These are phyloP conservation scores for Aspergillus hiratsukae DNA, from an alignment of 2,329 filamentous ascomycete species.

Conservation along the genomic window DNA sequence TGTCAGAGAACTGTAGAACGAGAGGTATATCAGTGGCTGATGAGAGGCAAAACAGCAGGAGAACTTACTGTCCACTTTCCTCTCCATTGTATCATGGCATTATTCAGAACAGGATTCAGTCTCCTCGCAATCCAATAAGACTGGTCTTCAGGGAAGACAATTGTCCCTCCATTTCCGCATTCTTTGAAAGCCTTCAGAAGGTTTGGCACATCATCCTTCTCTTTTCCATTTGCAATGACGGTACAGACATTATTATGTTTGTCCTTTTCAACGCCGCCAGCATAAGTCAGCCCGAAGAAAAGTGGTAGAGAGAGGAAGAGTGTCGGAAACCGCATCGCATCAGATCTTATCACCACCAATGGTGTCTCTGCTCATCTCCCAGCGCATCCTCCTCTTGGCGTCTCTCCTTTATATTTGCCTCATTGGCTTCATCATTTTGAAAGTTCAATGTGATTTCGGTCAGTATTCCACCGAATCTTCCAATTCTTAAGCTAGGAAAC, in stretches of 20 bases:
- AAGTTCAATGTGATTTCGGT: too few relatives aligned
- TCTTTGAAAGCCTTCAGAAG: conserved; percentile 39
- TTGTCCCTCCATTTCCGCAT: conserved; percentile 40
- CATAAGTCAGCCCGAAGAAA: too few relatives aligned
- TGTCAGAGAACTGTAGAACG: conserved; percentile 40
- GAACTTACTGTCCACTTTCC: conserved; percentile 47
- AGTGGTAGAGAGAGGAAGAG: too few relatives aligned
- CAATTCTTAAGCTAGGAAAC: too few relatives aligned
- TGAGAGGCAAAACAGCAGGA: neutral
- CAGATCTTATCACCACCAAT: too few relatives aligned
- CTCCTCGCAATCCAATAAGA: conserved; percentile 50
- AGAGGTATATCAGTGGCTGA: neutral
- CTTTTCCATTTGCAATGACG: conserved; percentile 36
- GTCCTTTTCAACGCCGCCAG: neutral
- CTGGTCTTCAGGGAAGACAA: conserved; percentile 26
- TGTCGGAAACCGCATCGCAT: too few relatives aligned
- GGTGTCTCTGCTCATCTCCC: too few relatives aligned
- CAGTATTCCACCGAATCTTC: too few relatives aligned
- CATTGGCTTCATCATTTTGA: too few relatives aligned
- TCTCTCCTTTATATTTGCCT: too few relatives aligned
- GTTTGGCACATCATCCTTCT: conserved; percentile 38
- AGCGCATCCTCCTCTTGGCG: too few relatives aligned
- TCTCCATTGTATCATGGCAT: conserved; percentile 51
- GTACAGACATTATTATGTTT: conserved; percentile 30
- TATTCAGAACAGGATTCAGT: conserved; percentile 47